Evolutionary conservation across 495 filamentous ascomycete genomes (phyloP).

Genomic region (Daldinia loculata): DNA sequence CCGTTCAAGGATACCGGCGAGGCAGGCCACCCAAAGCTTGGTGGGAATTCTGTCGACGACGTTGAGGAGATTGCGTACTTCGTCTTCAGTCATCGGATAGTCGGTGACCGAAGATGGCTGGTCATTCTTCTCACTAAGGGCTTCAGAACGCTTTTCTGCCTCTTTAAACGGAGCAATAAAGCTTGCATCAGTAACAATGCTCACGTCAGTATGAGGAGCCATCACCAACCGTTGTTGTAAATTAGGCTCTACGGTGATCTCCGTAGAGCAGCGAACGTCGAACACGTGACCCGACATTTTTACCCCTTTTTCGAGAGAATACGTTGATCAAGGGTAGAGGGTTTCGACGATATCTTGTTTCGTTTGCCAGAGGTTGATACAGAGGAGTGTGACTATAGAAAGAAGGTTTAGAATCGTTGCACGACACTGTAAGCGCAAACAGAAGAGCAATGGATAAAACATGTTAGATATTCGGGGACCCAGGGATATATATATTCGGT

Average conservation of each 20-base stretch:
- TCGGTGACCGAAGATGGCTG: slow-evolving; percentile 2
- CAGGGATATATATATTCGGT: neutral
- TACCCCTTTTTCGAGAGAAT: neutral
- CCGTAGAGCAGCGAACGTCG: slow-evolving; percentile 6
- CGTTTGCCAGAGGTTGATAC: neutral
- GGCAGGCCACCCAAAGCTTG: slow-evolving; percentile 16
- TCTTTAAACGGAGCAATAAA: slow-evolving; percentile 15
- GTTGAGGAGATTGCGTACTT: slow-evolving; percentile 25
- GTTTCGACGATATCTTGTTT: neutral
- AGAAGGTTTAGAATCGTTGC: neutral
- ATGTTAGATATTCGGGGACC: neutral
- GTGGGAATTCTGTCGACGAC: slow-evolving; percentile 19
- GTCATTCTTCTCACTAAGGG: slow-evolving; percentile 1
- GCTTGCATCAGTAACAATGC: slow-evolving; percentile 17
- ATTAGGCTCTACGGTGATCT: neutral
- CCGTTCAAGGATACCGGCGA: slow-evolving; percentile 18
- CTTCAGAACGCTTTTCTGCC: slow-evolving; percentile 8
- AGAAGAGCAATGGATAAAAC: neutral
- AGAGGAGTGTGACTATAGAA: neutral
- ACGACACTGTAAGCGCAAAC: neutral
- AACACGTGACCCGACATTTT: slow-evolving; percentile 10
- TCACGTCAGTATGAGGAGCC: slow-evolving; percentile 4
- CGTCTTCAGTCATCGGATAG: slow-evolving; percentile 10
- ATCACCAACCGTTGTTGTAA: slow-evolving; percentile 23
- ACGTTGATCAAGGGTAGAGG: neutral